Evolutionary conservation across 495 filamentous ascomycete genomes (phyloP), one percentile per base, ranked within the genome.

Genomic region (Mycothermus thermophilus): DNA sequence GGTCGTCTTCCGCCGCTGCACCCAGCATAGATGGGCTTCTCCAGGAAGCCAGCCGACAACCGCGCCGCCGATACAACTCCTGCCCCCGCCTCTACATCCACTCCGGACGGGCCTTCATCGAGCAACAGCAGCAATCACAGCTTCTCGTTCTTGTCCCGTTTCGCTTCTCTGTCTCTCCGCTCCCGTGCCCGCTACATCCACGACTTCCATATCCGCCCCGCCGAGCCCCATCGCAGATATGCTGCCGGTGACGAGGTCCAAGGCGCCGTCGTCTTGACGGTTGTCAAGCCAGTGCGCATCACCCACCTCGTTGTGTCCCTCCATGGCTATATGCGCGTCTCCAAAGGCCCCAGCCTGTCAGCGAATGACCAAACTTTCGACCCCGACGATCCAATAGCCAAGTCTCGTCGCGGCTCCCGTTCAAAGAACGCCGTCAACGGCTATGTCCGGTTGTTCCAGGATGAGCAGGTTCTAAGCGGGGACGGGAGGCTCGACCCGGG

Each of bases 161-260:
- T 68, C 42, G n/a, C n/a, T n/a, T n/a, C n/a, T 15, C 71, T 87
- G 17, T 64, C 63, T 44, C 64, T 49, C 56, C 74, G 52, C 63
- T 78, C 51, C 67, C 79, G 66, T 29, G 35, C 57, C 42, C 80
- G 83, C 47, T 76, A 75, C 51, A 62, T 92, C 37, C 66, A 77
- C 46, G 86, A 94, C 48, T 94, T 83, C 58, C 76, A 87, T 47
- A 72, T 84, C 56, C 65, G 69, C 24, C 66, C 74, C n/a, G 74
- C 88, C 44, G 85, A 95, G 43, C 88, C 90, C 18, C 83, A 90
- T 63, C 79, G 82, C 34, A 75, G 82, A 32, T 94, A 95, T 52
- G 74, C 72, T 13, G 69, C 73, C 11, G 72, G 69, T 23, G 72
- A 76, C 28, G 52, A 69, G 38, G 69, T 77, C 11, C 63, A 62